Conservation (phyloP, 257 asterid species). For the Salvia miltiorrhiza region DNA sequence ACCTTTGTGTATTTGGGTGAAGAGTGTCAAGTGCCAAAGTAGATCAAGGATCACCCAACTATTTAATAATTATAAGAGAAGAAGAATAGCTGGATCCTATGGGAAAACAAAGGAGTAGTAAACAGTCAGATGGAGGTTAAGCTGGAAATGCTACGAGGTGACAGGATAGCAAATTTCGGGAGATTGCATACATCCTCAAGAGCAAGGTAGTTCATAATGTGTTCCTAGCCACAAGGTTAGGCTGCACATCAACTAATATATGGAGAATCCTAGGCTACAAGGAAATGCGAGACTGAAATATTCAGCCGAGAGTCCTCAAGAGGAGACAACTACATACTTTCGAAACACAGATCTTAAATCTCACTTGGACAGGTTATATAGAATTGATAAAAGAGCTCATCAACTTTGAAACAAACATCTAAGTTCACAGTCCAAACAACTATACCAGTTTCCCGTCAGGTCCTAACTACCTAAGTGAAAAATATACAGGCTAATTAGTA, state of each 20-base stretch:
- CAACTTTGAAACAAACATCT: not conserved
- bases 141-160: not conserved
- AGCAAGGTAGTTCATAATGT: not conserved
- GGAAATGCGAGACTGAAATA: not conserved
- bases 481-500: not conserved
- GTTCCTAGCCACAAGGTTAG: not conserved
- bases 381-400: not conserved
- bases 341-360: not conserved
- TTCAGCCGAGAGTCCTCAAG: not conserved
- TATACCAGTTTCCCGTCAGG: conserved; percentile 1
- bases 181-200: not conserved
- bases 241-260: not conserved
- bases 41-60: not conserved
- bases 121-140: not conserved
- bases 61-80: not conserved
- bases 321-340: not conserved
- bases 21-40: not conserved
- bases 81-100: not conserved
- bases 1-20: not conserved
- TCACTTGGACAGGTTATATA: not conserved
- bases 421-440: not conserved
- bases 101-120: not conserved
- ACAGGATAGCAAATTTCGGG: not conserved
- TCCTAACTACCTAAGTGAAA: not conserved
- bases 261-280: not conserved